Evolutionary conservation across 179 eudicot genomes (phyloP).

Genomic region (Silene noctiflora): DNA sequence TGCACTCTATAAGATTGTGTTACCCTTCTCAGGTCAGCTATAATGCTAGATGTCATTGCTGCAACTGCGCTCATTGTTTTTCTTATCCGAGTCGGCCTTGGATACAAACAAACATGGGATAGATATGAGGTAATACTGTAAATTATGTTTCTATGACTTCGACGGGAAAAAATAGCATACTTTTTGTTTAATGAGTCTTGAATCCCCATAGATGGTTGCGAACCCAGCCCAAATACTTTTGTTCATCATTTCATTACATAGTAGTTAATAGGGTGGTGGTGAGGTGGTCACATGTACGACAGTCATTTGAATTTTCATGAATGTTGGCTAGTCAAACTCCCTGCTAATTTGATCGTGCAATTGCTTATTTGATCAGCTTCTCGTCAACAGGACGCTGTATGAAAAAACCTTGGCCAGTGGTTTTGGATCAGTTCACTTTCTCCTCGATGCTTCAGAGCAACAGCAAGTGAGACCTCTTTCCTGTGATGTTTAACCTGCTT

Average conservation of each 20-base stretch:
- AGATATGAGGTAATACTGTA: slow-evolving; percentile 73
- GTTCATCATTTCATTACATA: no score
- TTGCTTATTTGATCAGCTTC: slow-evolving; percentile 51
- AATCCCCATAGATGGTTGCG: background rate
- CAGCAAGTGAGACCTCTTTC: slow-evolving; percentile 63
- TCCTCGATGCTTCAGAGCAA: slow-evolving; percentile 94
- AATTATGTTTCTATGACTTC: background rate
- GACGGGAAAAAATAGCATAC: background rate
- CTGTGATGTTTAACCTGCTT: background rate
- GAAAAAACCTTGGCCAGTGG: slow-evolving; percentile 98
- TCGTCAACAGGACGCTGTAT: slow-evolving; percentile 82
- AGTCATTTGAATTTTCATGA: background rate
- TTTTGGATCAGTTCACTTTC: slow-evolving; percentile 93
- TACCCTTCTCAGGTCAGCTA: slow-evolving; percentile 58
- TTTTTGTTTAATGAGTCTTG: no score
- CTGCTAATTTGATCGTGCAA: slow-evolving; percentile 15
- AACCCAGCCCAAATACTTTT: background rate
- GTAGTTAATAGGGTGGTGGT: no score
- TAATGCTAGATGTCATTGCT: slow-evolving; percentile 71
- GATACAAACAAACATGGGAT: slow-evolving; percentile 96
- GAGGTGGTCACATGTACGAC: no score
- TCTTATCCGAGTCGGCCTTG: slow-evolving; percentile 72
- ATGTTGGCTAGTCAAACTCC: background rate
- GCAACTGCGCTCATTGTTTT: slow-evolving; percentile 69
- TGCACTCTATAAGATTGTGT: background rate